Percentiles rank a stretch among this genome's conserved stretches.
Evolutionary conservation across 345 rosid genomes (phyloP).

Genomic region (Salix exigua): DNA sequence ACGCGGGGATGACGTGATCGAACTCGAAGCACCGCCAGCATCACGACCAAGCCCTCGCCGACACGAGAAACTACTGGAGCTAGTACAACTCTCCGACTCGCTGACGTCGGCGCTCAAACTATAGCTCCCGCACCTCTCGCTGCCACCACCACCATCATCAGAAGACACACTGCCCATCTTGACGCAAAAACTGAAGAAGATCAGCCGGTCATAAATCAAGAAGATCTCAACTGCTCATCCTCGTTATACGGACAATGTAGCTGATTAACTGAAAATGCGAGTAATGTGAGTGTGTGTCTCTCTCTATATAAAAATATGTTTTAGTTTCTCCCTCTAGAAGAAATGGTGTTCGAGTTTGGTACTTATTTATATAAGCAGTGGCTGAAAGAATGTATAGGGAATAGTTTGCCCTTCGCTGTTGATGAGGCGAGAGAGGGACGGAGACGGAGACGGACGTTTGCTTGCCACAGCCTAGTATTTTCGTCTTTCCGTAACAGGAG

Average conservation of each 20-base stretch:
- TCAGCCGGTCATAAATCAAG: neutral
- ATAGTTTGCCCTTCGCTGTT: too few species aligned
- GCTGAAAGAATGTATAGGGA: neutral
- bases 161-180: conserved; percentile 64
- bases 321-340: too few species aligned
- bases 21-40: conserved; percentile 56
- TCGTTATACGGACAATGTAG: neutral
- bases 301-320: neutral
- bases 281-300: neutral
- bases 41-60: conserved; percentile 26
- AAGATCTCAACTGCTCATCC: neutral
- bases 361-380: neutral
- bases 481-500: neutral
- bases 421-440: neutral
- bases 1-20: conserved; percentile 64
- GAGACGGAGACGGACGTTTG: conserved; percentile 1
- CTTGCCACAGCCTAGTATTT: neutral
- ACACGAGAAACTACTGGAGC: conserved; percentile 69
- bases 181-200: neutral
- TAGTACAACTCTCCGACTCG: conserved; percentile 79
- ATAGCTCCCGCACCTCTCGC: conserved; percentile 88
- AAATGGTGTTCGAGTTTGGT: neutral
- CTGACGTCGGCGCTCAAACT: conserved; percentile 93
- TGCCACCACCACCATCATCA: conserved; percentile 54
- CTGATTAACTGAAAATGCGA: neutral